Base-by-base conservation (phyloP, 2,329 filamentous ascomycete species). In the Ambrosiella xylebori region DNA sequence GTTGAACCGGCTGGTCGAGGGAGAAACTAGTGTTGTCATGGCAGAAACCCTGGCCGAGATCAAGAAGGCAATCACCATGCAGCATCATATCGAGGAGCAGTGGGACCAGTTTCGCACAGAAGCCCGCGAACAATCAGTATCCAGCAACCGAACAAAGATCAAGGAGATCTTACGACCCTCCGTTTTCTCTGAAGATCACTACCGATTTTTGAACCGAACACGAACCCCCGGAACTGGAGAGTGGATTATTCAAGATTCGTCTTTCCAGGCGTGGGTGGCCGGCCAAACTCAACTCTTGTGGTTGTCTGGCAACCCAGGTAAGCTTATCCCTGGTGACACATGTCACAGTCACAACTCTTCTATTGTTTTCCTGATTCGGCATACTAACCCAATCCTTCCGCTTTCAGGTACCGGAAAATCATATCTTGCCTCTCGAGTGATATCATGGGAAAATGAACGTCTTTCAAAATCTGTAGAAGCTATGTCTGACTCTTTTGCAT, bases 241-340 rank as follows among this genome's bases (percentile, higher is more conserved):
- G 44, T 76, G 74, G 74, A 65, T 76, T 7, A 64, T 71, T 1
- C 57, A 66, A 1, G 73, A 76, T 58, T 64, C 67, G 0, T 64
- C 68, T 0, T 65, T 75, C 17, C 65, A 67, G 7, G 62, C 65
- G 0, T 76, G 74, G 73, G 39, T 73, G 0, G 59, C 64, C 2
- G 66, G 65, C 7, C 66, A 72, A 2, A 69, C 65, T 1, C 70
- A 68, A 2, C 68, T 74, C 36, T 64, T 76, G 2, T 76, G 71
- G 68, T 65, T 76, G 13, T 67, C 64, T 1, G 74, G 74, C 6
- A 73, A 69, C 54, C 69, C 73, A 51, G 73, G 72, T 65, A 66
- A 19, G 62, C 15, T 54, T 4, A 5, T 8, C 3, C 17, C 17
- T 51, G 47, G 47, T 51, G 47, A 51, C 47, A 51, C 9, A 27